A percentile compares a stretch with the other conserved stretches of the same genome.
Conservation (phyloP, 768 basidiomycete species). For the Pleurotus sapidus region DNA sequence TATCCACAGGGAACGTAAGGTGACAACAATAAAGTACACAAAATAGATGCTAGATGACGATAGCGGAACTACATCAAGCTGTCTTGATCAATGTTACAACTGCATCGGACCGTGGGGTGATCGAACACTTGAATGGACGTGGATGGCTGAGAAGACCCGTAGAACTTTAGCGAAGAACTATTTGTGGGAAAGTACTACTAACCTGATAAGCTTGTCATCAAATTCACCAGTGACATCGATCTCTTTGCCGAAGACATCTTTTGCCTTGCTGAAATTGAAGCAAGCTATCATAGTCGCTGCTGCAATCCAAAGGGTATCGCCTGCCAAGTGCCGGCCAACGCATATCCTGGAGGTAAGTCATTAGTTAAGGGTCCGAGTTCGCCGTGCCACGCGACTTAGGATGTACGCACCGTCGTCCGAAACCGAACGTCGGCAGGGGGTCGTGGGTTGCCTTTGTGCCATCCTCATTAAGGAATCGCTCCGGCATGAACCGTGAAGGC, state of each 20-base stretch:
- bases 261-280: constrained; percentile 4
- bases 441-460: neutral
- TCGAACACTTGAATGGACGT: constrained; percentile 23
- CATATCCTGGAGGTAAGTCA: constrained; percentile 30
- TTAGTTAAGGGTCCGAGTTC: constrained; percentile 19
- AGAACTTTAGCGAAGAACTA: neutral
- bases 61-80: neutral
- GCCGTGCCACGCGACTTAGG: neutral
- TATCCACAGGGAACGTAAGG: too few species aligned
- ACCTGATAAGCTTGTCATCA: constrained; percentile 30
- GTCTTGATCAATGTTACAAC: constrained; percentile 18
- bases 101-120: constrained; percentile 25
- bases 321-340: constrained; percentile 29
- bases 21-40: too few species aligned
- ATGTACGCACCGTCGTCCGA: constrained; percentile 7
- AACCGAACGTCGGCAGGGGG: constrained; percentile 2
- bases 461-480: constrained; percentile 3
- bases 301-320: constrained; percentile 28
- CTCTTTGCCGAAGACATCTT: constrained; percentile 4
- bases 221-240: constrained; percentile 27
- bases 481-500: neutral
- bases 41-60: too few species aligned
- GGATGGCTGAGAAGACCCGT: constrained; percentile 20
- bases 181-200: neutral
- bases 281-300: constrained; percentile 23